Evolutionary conservation across 2,329 filamentous ascomycete species (phyloP).

Genomic region (Coniochaeta ligniaria): DNA sequence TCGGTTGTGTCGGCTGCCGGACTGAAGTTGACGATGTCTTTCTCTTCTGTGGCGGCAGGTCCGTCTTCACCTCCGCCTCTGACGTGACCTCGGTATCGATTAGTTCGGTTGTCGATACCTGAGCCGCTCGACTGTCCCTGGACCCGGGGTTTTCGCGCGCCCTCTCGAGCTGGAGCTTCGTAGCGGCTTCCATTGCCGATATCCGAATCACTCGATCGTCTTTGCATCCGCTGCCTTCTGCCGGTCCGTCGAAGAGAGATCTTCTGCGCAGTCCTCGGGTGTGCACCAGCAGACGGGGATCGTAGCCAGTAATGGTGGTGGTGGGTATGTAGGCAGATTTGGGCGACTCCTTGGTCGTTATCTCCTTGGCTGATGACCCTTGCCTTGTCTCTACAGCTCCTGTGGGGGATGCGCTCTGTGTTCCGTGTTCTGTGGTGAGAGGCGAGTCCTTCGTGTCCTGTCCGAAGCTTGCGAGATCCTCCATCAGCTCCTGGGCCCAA

Average conservation of each 20-base stretch:
- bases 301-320: conserved; percentile 56
- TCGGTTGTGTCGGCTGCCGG: not conserved
- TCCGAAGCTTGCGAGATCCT: not conserved
- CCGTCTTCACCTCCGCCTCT: not conserved
- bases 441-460: not conserved
- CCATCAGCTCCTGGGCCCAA: not conserved
- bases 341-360: not conserved
- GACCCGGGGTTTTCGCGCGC: conserved; percentile 5
- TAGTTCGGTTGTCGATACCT: not conserved
- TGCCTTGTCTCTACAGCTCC: not conserved
- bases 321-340: conserved; percentile 48
- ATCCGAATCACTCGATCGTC: conserved; percentile 1
- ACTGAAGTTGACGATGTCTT: not conserved
- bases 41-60: not conserved
- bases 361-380: not conserved
- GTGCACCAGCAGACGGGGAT: conserved; percentile 9
- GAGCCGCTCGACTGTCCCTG: not conserved
- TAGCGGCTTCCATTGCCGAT: not conserved
- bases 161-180: conserved; percentile 4
- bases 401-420: not conserved
- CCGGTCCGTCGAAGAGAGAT: conserved; percentile 8
- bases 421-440: not conserved
- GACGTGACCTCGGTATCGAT: not conserved
- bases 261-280: conserved; percentile 6
- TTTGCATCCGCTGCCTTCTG: conserved; percentile 5